phyloP scores from a whole-genome alignment of 306 rosid genomes.

The Alnus glutinosa region DNA sequence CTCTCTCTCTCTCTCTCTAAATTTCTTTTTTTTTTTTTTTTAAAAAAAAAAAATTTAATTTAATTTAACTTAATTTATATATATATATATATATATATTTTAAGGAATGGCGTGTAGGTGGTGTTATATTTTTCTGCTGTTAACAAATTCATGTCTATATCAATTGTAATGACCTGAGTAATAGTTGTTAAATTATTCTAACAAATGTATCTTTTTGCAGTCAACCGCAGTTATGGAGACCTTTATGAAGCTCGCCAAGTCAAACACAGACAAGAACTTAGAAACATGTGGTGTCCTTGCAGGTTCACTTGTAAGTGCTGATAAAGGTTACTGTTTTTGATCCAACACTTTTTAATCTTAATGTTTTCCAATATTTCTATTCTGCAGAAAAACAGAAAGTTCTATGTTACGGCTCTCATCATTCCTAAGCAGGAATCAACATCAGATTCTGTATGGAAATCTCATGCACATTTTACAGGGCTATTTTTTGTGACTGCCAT shows the following conservation, averaged over 20 bases:
- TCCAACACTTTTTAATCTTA: not conserved
- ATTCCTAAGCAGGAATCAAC: constrained; percentile 97
- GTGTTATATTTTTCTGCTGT: constrained; percentile 19
- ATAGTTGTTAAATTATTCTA: constrained; percentile 21
- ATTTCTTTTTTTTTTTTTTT: constrained; percentile 11
- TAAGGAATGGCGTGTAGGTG: constrained; percentile 1
- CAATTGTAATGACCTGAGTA: constrained; percentile 7
- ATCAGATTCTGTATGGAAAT: constrained; percentile 70
- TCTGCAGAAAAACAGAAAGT: constrained; percentile 86
- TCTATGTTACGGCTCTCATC: constrained; percentile 83
- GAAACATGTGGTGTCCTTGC: constrained; percentile 97
- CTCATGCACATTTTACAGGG: constrained; percentile 20
- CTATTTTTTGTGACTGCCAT: constrained; percentile 21
- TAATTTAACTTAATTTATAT: too few species aligned
- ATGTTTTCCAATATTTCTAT: constrained; percentile 21
- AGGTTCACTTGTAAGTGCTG: constrained; percentile 86
- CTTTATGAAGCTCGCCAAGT: constrained; percentile 87
- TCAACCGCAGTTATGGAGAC: constrained; percentile 86
- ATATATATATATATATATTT: too few species aligned
- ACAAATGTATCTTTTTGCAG: constrained; percentile 51
- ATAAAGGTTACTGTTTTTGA: constrained; percentile 3
- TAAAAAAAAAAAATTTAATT: too few species aligned
- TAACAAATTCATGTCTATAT: not conserved
- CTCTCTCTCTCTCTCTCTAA: not conserved
- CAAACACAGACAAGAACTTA: constrained; percentile 79